Conservation (phyloP, 192 early-diverging fungal species). For the Coemansia sp. region DNA sequence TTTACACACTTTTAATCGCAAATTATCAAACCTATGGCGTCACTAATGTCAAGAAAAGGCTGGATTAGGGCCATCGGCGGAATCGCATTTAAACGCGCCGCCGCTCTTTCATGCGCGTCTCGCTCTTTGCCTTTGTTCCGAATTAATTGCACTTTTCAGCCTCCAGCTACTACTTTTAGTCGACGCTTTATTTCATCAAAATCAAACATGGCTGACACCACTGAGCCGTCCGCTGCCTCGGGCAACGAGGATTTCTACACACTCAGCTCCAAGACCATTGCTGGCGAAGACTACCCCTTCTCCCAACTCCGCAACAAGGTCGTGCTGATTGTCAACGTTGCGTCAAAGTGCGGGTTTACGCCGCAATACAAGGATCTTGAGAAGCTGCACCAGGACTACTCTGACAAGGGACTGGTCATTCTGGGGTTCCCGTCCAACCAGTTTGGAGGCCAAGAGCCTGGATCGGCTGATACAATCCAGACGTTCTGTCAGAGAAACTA, state of each 20-base stretch:
- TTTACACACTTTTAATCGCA: neutral
- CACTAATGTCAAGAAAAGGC: neutral
- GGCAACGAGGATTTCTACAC: slow-evolving; percentile 56
- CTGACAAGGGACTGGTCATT: slow-evolving; percentile 72
- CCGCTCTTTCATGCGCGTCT: neutral
- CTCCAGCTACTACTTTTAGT: neutral
- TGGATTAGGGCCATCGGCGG: neutral
- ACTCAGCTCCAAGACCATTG: slow-evolving; percentile 54
- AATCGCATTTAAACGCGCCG: neutral
- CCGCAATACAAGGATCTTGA: slow-evolving; percentile 74
- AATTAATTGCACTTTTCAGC: neutral
- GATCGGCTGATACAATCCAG: slow-evolving; percentile 45
- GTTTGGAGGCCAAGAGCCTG: slow-evolving; percentile 73
- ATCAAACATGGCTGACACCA: slow-evolving; percentile 15
- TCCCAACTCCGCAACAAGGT: slow-evolving; percentile 68
- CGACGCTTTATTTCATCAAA: neutral
- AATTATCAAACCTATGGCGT: neutral
- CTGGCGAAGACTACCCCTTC: slow-evolving; percentile 58
- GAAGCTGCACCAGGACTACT: slow-evolving; percentile 66
- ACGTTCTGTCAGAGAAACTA: slow-evolving; percentile 66
- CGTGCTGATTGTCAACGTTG: slow-evolving; percentile 86
- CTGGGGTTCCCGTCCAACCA: slow-evolving; percentile 93
- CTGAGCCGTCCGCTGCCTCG: slow-evolving; percentile 1
- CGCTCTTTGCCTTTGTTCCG: neutral
- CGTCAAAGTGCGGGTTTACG: slow-evolving; percentile 88